Evolutionary conservation across 1,284 basidiomycete species (phyloP).

Genomic region (Cutaneotrichosporon spelunceum): DNA sequence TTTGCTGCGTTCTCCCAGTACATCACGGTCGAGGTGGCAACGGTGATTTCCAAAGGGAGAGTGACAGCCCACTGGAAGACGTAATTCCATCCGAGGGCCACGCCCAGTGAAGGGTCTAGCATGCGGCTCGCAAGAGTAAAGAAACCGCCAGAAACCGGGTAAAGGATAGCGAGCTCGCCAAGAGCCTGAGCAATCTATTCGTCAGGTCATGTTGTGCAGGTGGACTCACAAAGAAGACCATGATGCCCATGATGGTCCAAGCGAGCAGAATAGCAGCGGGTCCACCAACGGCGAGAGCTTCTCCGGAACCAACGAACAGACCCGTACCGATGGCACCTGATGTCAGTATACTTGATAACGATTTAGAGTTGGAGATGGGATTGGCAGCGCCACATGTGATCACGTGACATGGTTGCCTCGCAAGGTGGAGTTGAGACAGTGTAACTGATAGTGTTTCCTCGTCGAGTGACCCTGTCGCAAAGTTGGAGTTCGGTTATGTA

Average conservation of each 20-base stretch:
- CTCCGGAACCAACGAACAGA: constrained; percentile 52
- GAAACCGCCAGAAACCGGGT: constrained; percentile 54
- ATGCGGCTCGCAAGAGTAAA: constrained; percentile 50
- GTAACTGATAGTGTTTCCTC: too few species aligned
- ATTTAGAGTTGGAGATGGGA: background rate
- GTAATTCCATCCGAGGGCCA: constrained; percentile 52
- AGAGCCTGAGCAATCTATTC: constrained; percentile 46
- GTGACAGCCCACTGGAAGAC: constrained; percentile 51
- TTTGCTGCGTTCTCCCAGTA: constrained; percentile 39
- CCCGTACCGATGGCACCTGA: constrained; percentile 54
- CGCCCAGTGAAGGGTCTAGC: constrained; percentile 43
- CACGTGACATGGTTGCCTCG: constrained; percentile 46
- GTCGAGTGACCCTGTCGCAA: too few species aligned
- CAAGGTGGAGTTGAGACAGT: too few species aligned
- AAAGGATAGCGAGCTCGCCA: constrained; percentile 54
- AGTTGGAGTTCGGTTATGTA: background rate
- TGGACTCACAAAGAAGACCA: constrained; percentile 21
- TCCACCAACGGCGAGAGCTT: constrained; percentile 53
- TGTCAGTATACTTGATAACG: background rate
- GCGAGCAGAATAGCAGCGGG: constrained; percentile 53
- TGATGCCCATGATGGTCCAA: constrained; percentile 43
- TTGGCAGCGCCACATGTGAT: background rate
- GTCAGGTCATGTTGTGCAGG: background rate
- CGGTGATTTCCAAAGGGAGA: constrained; percentile 53
- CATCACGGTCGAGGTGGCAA: constrained; percentile 44